These are phyloP conservation scores for Suillus paluster DNA, from an alignment of 768 basidiomycete genomes.

Conservation along the genomic window DNA sequence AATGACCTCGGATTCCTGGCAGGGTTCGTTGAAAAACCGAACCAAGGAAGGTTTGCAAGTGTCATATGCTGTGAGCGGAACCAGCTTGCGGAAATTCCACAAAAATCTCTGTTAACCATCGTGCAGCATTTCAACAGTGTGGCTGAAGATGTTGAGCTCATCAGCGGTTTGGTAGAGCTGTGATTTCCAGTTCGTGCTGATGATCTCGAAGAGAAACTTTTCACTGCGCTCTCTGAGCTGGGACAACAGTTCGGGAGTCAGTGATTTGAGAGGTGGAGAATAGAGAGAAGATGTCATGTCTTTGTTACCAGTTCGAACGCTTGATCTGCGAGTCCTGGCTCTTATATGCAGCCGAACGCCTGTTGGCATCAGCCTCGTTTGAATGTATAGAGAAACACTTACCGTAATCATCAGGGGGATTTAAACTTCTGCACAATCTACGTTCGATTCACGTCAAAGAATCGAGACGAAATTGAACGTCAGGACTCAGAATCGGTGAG, in stretches of 20 bases:
- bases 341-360: not conserved
- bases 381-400: too few species aligned
- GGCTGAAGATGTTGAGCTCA: not conserved
- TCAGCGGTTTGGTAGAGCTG: not conserved
- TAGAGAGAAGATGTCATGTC: conserved; percentile 1
- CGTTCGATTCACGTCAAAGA: too few species aligned
- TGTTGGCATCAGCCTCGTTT: too few species aligned
- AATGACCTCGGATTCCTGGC: conserved; percentile 13
- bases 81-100: conserved; percentile 17
- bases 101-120: conserved; percentile 1
- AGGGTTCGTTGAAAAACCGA: conserved; percentile 15
- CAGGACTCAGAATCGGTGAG: too few species aligned
- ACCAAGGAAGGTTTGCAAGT: conserved; percentile 16
- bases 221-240: conserved; percentile 22
- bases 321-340: not conserved
- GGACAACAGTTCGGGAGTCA: conserved; percentile 17
- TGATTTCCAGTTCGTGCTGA: not conserved
- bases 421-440: too few species aligned
- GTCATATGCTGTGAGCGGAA: conserved; percentile 17
- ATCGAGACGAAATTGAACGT: too few species aligned
- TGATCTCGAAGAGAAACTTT: not conserved
- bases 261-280: conserved; percentile 17
- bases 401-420: too few species aligned
- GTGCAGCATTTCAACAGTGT: not conserved
- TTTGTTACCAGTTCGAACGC: too few species aligned